Evolutionary conservation across 1,284 basidiomycete genomes (phyloP), one percentile per base, ranked within the genome.

Genomic region (Sanguinoderma infundibulare): DNA sequence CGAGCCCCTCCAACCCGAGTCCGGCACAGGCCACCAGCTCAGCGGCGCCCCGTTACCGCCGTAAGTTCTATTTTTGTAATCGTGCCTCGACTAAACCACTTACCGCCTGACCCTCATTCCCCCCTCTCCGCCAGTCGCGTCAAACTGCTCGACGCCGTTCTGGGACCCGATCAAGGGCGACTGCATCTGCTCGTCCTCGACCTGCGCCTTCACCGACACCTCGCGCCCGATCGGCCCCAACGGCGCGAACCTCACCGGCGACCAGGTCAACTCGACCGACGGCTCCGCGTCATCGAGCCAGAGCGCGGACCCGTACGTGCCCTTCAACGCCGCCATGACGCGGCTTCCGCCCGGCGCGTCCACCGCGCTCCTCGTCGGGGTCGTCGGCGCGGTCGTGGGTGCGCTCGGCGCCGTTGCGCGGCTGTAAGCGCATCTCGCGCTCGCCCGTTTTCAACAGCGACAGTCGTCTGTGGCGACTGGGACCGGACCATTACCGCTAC

Each of bases 61-160:
- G 86, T 89, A 70, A 69, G 84, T 78, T 22, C 24, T 32, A n/a
- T 35, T 55, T 38, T 36, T 42, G 58, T 7, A 20, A 30, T 44
- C 36, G 40, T 22, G 32, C 8, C 26, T 61, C 22, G 4, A 17
- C 12, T 36, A 22, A 9, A 15, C 15, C 9, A 30, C 22, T 9
- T 10, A 3, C 26, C 28, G 12, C 5, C 38, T 14, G 1, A 10
- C 34, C 2, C 35, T 14, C 20, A 36, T 52, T 40, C 42, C n/a
- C 34, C 35, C 3, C 24, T 5, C 32, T 14, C 51, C 26, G 49
- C 9, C 59, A 89, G 87, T 92, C 15, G 85, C 91, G 6, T 65
- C 80, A 9, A 91, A 91, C 78, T 94, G 91, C 74, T 87, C 87
- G 9, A 92, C 91, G 7, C 81, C 90, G 2, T 91, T 90, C 81